Evolutionary conservation across 257 asterid species (phyloP).

Genomic region (Mitragyna speciosa): DNA sequence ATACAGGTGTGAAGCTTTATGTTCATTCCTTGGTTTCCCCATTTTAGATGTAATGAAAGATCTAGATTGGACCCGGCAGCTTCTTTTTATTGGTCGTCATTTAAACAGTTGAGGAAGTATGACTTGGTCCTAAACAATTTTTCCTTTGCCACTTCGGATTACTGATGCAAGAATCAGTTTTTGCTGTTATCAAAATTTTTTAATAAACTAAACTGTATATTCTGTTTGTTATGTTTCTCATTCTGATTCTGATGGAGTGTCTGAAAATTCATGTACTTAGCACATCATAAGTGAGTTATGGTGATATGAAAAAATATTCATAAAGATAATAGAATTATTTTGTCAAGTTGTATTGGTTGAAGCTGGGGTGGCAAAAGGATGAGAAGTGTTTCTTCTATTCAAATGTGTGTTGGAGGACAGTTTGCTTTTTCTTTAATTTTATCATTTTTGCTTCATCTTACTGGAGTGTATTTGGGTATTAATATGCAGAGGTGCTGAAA

Average conservation of each 20-base stretch:
- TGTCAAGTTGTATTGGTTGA: too few relatives aligned
- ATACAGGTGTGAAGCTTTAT: neutral
- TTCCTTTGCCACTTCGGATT: neutral
- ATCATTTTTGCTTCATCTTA: neutral
- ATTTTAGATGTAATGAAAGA: neutral
- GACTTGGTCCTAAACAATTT: neutral
- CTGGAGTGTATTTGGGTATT: conserved; percentile 4
- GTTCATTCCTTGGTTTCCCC: neutral
- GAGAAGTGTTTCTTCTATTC: neutral
- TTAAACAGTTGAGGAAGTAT: neutral
- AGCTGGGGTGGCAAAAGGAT: too few relatives aligned
- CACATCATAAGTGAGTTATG: neutral
- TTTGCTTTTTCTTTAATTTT: neutral
- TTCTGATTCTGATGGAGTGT: neutral
- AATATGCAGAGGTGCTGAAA: conserved; percentile 70
- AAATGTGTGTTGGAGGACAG: neutral
- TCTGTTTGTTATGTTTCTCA: neutral
- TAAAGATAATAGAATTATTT: neutral
- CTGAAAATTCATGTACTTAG: neutral
- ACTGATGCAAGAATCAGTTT: neutral
- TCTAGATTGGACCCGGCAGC: neutral
- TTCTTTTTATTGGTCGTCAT: neutral
- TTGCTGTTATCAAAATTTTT: neutral
- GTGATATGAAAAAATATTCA: neutral
- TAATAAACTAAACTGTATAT: neutral